Base-by-base conservation (phyloP, 225 moss, liverwort and hornwort species). In the Marchantia paleacea region DNA sequence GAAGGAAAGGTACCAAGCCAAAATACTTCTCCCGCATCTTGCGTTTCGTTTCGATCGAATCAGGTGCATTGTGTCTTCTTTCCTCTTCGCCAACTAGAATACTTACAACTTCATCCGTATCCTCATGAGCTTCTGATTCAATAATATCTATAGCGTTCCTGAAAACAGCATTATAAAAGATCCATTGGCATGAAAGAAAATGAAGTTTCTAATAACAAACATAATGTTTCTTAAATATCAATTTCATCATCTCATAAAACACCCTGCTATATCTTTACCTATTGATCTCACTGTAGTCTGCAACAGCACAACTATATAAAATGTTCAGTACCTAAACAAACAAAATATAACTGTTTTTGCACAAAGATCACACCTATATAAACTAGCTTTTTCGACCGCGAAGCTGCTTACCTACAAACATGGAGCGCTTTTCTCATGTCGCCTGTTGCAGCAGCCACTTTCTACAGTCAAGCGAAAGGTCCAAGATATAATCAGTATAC, bases 381-480 rank as follows among this genome's bases (percentile, higher is more conserved):
- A 66, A 66, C 66, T 12, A 28, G 66, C 6, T 3, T 28, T 0
- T 4, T 11, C n/a, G 28, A 66, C 3, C 39, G 50, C 50, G 22
- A n/a, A 53, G 53, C 14, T 54, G 16, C 74, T 75, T 81, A 92
- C 95, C 93, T 92, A 92, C 97, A 99, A 68, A 95, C 90, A 75
- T 93, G 90, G 71, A 95, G 91, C 29, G 94, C 97, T 84, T 92
- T 95, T 79, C 95, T 85, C 95, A 99, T 99, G 82, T 99, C 99
- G 76, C 99, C 99, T 73, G 94, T 87, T 77, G 94, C 99, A 60
- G 92, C 95, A 64, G 95, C 90, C 64, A 99, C 95, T 90, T 91
- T 94, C 93, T 95, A 87, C 60, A 84, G 71, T 24, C 3, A n/a
- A 52, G 25, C 15, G 28, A 16, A 61, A 16, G 3, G 18, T 22